Conservation (phyloP, 805 yeast genomes). For the Cyberlindnera japonica region DNA sequence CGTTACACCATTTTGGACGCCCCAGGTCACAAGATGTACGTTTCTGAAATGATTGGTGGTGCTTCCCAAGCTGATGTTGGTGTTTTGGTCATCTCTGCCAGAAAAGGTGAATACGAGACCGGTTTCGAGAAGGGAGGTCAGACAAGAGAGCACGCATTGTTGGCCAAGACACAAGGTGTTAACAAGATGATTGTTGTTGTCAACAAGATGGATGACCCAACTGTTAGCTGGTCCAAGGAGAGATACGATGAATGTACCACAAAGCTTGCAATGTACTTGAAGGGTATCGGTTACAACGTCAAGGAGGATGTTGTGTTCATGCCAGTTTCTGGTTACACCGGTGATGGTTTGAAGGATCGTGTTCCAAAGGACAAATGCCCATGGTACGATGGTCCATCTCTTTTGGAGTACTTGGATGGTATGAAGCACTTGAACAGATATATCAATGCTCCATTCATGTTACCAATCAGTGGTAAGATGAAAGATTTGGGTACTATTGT, state of each 20-base stretch:
- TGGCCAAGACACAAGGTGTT: conserved; percentile 98
- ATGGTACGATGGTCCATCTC: conserved; percentile 92
- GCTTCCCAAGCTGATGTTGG: conserved; percentile 99
- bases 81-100: conserved; percentile 91
- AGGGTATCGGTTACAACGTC: conserved; percentile 80
- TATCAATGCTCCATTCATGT: conserved; percentile 93
- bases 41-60: conserved; percentile 99
- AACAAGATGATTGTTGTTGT: conserved; percentile 89
- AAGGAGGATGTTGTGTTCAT: conserved; percentile 84
- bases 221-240: conserved; percentile 93
- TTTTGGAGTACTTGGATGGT: conserved; percentile 83
- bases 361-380: conserved; percentile 70
- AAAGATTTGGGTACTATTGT: conserved; percentile 96
- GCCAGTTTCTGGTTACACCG: conserved; percentile 99
- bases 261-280: conserved; percentile 73
- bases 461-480: conserved; percentile 92
- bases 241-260: conserved; percentile 93
- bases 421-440: conserved; percentile 82
- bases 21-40: conserved; percentile 99
- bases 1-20: conserved; percentile 98
- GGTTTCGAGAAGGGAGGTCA: conserved; percentile 99
- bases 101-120: conserved; percentile 99
- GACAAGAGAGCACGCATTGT: conserved; percentile 94
- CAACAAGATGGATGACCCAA: conserved; percentile 98
- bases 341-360: conserved; percentile 92